Conservation (phyloP, 192 early-diverging fungal species). For the Podila epigama region DNA sequence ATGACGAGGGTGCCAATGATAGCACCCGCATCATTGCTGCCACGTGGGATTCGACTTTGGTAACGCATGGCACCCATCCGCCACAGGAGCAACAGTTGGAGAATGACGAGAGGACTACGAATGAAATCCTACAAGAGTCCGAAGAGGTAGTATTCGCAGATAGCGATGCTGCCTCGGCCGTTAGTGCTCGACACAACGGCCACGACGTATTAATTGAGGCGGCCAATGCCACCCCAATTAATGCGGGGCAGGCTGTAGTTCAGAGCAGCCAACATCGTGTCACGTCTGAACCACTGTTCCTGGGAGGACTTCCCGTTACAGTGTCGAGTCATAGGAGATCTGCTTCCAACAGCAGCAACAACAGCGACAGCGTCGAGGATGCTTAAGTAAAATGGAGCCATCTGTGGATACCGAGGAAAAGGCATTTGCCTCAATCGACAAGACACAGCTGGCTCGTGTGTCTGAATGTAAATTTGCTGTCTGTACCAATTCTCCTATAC, state of each 20-base stretch:
- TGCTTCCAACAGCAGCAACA: not conserved
- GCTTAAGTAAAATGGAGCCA: not conserved
- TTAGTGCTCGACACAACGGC: not conserved
- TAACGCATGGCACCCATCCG: too few species aligned
- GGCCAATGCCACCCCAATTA: slow-evolving; percentile 12
- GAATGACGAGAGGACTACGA: too few species aligned
- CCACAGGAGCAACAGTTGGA: too few species aligned
- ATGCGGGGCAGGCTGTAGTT: slow-evolving; percentile 40
- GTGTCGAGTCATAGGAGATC: slow-evolving; percentile 4
- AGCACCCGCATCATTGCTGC: too few species aligned
- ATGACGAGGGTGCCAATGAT: too few species aligned
- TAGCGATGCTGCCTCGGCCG: not conserved
- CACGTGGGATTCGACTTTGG: too few species aligned
- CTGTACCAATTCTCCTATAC: slow-evolving; percentile 1
- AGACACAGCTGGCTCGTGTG: not conserved
- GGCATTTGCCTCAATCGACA: not conserved
- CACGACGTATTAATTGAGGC: slow-evolving; percentile 8
- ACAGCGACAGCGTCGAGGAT: not conserved
- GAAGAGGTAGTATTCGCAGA: too few species aligned
- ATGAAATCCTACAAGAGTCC: too few species aligned
- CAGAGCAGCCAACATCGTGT: slow-evolving; percentile 48
- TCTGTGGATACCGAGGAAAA: not conserved
- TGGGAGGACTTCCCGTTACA: slow-evolving; percentile 40
- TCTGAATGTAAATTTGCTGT: not conserved
- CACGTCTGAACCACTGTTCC: slow-evolving; percentile 41